These are phyloP conservation scores for Fusarium hainanense DNA, from an alignment of 2,329 filamentous ascomycete genomes.

Conservation along the genomic window DNA sequence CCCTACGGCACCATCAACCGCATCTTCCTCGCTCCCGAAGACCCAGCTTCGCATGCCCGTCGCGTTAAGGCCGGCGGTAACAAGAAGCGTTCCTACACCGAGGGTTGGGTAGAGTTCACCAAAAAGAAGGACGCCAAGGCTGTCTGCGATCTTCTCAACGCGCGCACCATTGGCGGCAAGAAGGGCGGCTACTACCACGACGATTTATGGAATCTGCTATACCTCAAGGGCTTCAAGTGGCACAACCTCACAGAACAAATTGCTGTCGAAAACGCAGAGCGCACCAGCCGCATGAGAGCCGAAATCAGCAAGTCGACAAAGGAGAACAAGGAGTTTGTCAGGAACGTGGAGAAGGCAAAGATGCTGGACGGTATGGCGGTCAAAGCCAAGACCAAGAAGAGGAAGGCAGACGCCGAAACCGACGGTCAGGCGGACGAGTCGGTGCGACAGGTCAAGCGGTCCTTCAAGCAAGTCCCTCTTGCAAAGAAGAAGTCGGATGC, in stretches of 20 bases:
- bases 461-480: conserved; percentile 75
- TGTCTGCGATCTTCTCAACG: conserved; percentile 81
- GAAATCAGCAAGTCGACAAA: conserved; percentile 80
- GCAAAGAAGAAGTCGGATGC: conserved; percentile 60
- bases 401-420: conserved; percentile 45
- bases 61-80: conserved; percentile 81
- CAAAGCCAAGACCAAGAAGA: conserved; percentile 59
- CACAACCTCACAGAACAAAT: conserved; percentile 80
- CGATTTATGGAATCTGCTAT: conserved; percentile 86
- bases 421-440: conserved; percentile 39
- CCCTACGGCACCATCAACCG: conserved; percentile 81
- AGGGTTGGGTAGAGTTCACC: conserved; percentile 88
- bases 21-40: conserved; percentile 83
- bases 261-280: conserved; percentile 82
- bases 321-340: conserved; percentile 85
- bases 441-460: conserved; percentile 48
- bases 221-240: conserved; percentile 89
- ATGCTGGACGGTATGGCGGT: conserved; percentile 80
- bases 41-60: conserved; percentile 71
- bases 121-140: conserved; percentile 80
- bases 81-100: conserved; percentile 83
- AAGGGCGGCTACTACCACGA: conserved; percentile 87
- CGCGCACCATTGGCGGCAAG: conserved; percentile 82
- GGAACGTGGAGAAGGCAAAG: conserved; percentile 83
- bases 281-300: conserved; percentile 78